Evolutionary conservation across 139 green algal genomes (phyloP).

Genomic region (Chlorella sp.): DNA sequence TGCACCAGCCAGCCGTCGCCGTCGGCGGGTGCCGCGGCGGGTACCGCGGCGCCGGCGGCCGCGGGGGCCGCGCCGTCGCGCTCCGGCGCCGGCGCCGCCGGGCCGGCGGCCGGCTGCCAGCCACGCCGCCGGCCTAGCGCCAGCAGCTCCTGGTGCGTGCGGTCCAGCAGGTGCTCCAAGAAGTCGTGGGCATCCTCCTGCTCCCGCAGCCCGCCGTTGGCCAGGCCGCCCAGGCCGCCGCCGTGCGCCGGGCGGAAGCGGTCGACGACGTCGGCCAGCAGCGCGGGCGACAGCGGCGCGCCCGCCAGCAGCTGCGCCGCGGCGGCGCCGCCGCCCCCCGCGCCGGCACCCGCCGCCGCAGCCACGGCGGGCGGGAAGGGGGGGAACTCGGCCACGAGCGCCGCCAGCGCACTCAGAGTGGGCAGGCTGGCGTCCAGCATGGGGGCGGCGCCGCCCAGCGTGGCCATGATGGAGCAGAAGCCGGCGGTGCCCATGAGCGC

Average conservation of each 20-base stretch:
- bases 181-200: conserved; percentile 90
- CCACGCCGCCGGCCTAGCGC: conserved; percentile 11
- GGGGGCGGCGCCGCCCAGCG: conserved; percentile 39
- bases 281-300: conserved; percentile 53
- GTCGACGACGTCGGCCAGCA: conserved; percentile 62
- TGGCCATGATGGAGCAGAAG: conserved; percentile 67
- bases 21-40: neutral
- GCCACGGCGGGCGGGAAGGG: neutral
- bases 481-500: conserved; percentile 64
- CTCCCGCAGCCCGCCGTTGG: conserved; percentile 46
- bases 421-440: conserved; percentile 51
- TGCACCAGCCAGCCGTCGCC: conserved; percentile 38
- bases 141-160: conserved; percentile 71
- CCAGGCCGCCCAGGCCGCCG: neutral
- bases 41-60: neutral
- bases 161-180: conserved; percentile 73
- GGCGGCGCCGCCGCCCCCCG: neutral
- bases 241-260: conserved; percentile 54
- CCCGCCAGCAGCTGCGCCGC: conserved; percentile 45
- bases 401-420: conserved; percentile 56
- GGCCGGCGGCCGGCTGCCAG: neutral
- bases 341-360: neutral
- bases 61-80: neutral
- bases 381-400: conserved; percentile 56
- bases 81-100: neutral